Conservation (phyloP, 2,329 filamentous ascomycete species). For the Trichoderma sp. region DNA sequence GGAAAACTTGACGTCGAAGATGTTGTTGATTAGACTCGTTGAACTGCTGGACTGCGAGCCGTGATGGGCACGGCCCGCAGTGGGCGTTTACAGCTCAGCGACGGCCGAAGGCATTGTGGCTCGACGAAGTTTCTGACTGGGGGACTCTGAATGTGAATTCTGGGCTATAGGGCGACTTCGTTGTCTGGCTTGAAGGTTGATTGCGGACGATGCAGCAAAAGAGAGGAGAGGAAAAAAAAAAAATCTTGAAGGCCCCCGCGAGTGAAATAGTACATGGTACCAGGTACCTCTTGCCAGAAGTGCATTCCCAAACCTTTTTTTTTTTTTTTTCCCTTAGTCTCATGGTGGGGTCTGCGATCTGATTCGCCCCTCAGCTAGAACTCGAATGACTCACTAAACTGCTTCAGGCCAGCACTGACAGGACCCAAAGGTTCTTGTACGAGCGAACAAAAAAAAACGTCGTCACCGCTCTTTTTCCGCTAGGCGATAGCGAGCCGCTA, state of each 20-base stretch:
- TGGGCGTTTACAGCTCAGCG: slow-evolving; percentile 91
- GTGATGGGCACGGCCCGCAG: slow-evolving; percentile 65
- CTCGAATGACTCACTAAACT: slow-evolving; percentile 22
- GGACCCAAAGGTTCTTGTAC: not conserved
- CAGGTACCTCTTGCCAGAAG: slow-evolving; percentile 25
- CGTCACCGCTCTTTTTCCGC: slow-evolving; percentile 26
- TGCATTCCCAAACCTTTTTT: slow-evolving; percentile 14
- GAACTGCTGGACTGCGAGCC: slow-evolving; percentile 86
- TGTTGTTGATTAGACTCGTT: slow-evolving; percentile 61
- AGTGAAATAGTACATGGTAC: slow-evolving; percentile 25
- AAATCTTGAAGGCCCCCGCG: slow-evolving; percentile 20
- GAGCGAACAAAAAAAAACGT: not conserved
- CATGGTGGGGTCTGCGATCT: slow-evolving; percentile 30
- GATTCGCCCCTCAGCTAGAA: slow-evolving; percentile 27
- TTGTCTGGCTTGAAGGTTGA: slow-evolving; percentile 55
- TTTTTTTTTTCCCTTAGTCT: slow-evolving; percentile 19
- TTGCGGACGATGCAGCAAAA: slow-evolving; percentile 35
- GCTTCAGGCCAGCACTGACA: not conserved
- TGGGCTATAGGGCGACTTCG: slow-evolving; percentile 57
- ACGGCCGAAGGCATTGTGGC: slow-evolving; percentile 71
- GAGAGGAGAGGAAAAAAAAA: slow-evolving; percentile 24
- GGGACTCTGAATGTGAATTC: slow-evolving; percentile 38
- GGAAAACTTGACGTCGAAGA: slow-evolving; percentile 66
- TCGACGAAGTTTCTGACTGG: slow-evolving; percentile 65
- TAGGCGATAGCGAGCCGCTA: slow-evolving; percentile 3